These are phyloP conservation scores for Phytophthora hibernalis DNA, from an alignment of 352 stramenopile genomes.

Conservation along the genomic window DNA sequence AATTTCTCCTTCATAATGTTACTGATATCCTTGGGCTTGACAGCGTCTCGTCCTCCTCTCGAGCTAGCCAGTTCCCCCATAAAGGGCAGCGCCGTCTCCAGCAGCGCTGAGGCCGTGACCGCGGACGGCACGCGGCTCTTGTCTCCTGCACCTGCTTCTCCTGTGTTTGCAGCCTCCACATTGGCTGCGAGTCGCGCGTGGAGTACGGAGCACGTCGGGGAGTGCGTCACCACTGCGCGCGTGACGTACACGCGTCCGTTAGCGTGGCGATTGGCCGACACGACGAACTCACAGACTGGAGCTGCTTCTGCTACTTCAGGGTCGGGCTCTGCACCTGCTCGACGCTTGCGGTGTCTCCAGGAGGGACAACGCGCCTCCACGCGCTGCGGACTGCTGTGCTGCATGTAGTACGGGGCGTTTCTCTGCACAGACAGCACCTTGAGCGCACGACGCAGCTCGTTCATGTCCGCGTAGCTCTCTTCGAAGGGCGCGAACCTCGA, in stretches of 20 bases:
- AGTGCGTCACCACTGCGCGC: slow-evolving; percentile 58
- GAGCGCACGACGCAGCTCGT: slow-evolving; percentile 72
- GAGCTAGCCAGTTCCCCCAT: slow-evolving; percentile 50
- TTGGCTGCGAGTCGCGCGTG: slow-evolving; percentile 49
- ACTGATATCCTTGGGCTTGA: slow-evolving; percentile 81
- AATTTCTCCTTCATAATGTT: slow-evolving; percentile 88
- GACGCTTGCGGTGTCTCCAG: slow-evolving; percentile 75
- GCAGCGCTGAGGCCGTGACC: slow-evolving; percentile 70
- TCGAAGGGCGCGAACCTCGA: slow-evolving; percentile 63
- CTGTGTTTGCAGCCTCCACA: slow-evolving; percentile 3
- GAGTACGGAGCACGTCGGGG: slow-evolving; percentile 53
- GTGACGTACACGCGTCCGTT: slow-evolving; percentile 82
- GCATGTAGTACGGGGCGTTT: slow-evolving; percentile 81
- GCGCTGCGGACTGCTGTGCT: slow-evolving; percentile 83
- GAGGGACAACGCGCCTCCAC: slow-evolving; percentile 80
- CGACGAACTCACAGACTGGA: slow-evolving; percentile 68
- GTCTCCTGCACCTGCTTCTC: slow-evolving; percentile 6
- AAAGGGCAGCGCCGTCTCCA: slow-evolving; percentile 79
- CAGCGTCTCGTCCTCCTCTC: slow-evolving; percentile 47
- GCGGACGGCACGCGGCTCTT: slow-evolving; percentile 29
- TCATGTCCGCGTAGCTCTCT: slow-evolving; percentile 81
- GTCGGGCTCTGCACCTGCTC: slow-evolving; percentile 1
- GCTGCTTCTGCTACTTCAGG: slow-evolving; percentile 12
- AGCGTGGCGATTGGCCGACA: slow-evolving; percentile 79
- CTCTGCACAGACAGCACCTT: slow-evolving; percentile 80